Evolutionary conservation across 1,284 basidiomycete genomes (phyloP).

Genomic region (Boletus calvinii): DNA sequence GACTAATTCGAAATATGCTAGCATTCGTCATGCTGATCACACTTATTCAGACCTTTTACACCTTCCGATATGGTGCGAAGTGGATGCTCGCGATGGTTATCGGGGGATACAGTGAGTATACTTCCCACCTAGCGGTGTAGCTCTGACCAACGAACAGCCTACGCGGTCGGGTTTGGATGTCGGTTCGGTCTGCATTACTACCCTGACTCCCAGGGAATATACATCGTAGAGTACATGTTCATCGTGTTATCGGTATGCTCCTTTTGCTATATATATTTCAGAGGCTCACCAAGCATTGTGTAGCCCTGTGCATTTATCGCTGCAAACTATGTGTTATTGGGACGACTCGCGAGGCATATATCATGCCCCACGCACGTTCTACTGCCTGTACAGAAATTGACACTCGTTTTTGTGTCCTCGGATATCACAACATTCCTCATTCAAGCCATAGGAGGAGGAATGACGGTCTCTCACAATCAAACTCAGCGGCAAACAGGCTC

Average conservation of each 20-base stretch:
- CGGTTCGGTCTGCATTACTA: conserved; percentile 32
- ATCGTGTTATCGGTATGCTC: conserved; percentile 58
- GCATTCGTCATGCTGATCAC: conserved; percentile 46
- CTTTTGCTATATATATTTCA: background rate
- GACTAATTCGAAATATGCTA: conserved; percentile 8
- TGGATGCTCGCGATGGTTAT: conserved; percentile 69
- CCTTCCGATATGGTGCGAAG: conserved; percentile 49
- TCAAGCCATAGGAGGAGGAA: conserved; percentile 40
- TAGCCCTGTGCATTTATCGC: conserved; percentile 73
- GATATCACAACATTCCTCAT: conserved; percentile 71
- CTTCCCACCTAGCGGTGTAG: background rate
- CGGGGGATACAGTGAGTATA: conserved; percentile 52
- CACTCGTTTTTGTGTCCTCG: conserved; percentile 52
- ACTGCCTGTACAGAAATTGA: conserved; percentile 52
- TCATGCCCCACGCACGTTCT: conserved; percentile 52
- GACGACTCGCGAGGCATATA: conserved; percentile 56
- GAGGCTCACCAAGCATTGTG: background rate
- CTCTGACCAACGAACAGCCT: conserved; percentile 39
- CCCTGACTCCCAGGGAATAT: conserved; percentile 46
- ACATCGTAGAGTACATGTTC: conserved; percentile 61
- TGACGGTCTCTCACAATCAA: conserved; percentile 10
- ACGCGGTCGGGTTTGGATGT: conserved; percentile 50
- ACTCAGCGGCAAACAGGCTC: conserved; percentile 32
- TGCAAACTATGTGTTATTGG: conserved; percentile 67
- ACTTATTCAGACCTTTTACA: conserved; percentile 49